Percentiles rank a stretch among this genome's conserved stretches.
These are phyloP conservation scores for Ajuga reptans DNA, from an alignment of 305 asterid genomes.

Conservation along the genomic window DNA sequence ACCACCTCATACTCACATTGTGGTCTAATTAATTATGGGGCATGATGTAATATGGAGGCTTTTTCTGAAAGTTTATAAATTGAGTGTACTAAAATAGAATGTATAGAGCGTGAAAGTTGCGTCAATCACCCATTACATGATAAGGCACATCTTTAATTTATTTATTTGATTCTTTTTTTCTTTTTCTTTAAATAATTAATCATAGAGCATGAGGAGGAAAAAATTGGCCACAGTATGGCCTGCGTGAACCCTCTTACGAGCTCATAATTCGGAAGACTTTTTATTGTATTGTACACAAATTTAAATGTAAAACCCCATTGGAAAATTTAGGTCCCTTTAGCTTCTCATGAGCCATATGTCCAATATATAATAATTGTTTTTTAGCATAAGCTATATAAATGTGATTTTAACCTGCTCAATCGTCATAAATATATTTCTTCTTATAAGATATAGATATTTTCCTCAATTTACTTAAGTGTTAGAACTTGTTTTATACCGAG, in stretches of 20 bases:
- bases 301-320: too few relatives aligned
- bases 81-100: conserved; percentile 30
- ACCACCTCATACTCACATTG: too few relatives aligned
- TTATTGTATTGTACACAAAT: not conserved
- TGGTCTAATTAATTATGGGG: conserved; percentile 15
- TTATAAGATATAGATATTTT: too few relatives aligned
- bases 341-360: too few relatives aligned
- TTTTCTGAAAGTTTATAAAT: conserved; percentile 6
- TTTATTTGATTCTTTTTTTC: not conserved
- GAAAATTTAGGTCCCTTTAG: too few relatives aligned
- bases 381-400: too few relatives aligned
- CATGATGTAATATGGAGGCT: conserved; percentile 19
- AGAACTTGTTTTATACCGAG: too few relatives aligned
- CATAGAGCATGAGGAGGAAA: conserved; percentile 11
- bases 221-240: conserved; percentile 32
- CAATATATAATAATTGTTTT: too few relatives aligned
- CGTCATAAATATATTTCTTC: too few relatives aligned
- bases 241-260: conserved; percentile 33
- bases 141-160: conserved; percentile 13
- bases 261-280: conserved; percentile 13
- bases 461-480: too few relatives aligned
- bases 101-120: conserved; percentile 41
- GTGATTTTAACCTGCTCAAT: too few relatives aligned
- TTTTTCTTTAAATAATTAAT: not conserved
- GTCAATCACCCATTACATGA: conserved; percentile 24